Evolutionary conservation across 2,329 filamentous ascomycete species (phyloP).

Genomic region (Leptographium galeiforme): DNA sequence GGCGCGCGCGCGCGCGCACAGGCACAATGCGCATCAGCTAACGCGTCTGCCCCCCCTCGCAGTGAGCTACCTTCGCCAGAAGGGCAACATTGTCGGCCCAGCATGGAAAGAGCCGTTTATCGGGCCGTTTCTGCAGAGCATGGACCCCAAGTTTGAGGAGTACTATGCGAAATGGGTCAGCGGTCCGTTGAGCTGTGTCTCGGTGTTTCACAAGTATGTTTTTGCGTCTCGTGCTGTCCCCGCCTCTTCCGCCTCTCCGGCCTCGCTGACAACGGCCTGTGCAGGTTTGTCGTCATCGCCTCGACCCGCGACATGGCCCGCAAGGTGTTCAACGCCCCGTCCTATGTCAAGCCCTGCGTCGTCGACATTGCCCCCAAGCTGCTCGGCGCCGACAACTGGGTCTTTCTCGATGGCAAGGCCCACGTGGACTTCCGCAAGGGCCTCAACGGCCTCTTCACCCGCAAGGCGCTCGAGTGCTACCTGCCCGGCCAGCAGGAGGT

Average conservation of each 20-base stretch:
- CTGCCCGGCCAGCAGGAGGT: conserved; percentile 87
- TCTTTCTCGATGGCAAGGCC: conserved; percentile 87
- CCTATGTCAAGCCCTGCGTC: conserved; percentile 88
- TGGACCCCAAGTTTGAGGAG: conserved; percentile 81
- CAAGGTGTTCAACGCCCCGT: conserved; percentile 91
- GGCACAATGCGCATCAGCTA: not conserved
- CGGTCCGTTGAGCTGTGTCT: conserved; percentile 87
- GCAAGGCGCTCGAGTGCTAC: conserved; percentile 74
- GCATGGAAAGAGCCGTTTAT: conserved; percentile 72
- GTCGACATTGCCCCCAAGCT: conserved; percentile 92
- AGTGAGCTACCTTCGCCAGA: conserved; percentile 65
- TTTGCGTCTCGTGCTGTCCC: not conserved
- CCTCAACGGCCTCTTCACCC: conserved; percentile 86
- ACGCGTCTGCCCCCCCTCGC: conserved; percentile 7
- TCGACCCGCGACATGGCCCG: conserved; percentile 89
- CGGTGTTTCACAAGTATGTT: conserved; percentile 93
- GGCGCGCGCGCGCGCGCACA: not conserved
- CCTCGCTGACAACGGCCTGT: not conserved
- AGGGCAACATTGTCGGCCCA: conserved; percentile 64
- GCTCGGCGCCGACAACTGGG: conserved; percentile 84
- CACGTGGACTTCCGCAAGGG: conserved; percentile 98
- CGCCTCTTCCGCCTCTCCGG: not conserved
- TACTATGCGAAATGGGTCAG: conserved; percentile 91
- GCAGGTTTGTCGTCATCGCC: conserved; percentile 90
- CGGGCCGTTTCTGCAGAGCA: conserved; percentile 86